These are phyloP conservation scores for Gomphus bonarii DNA, from an alignment of 1,284 basidiomycete species.

Conservation along the genomic window DNA sequence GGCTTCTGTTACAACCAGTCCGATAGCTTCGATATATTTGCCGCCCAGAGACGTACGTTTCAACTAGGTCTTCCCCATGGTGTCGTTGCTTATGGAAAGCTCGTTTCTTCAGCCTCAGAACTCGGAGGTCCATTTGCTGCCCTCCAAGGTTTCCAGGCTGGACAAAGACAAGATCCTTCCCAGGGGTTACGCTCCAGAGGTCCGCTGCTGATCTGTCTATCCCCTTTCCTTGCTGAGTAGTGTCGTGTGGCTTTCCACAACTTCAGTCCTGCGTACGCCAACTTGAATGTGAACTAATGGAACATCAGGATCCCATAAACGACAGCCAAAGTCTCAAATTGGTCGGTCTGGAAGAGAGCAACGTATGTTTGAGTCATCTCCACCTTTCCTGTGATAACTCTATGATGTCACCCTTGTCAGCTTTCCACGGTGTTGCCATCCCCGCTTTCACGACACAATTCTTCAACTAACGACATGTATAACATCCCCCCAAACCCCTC, in stretches of 20 bases:
- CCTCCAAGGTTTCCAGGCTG: not conserved
- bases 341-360: not conserved
- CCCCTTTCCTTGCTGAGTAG: not conserved
- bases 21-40: not conserved
- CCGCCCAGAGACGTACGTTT: not conserved
- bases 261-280: conserved; percentile 4
- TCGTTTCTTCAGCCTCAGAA: conserved; percentile 1
- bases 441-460: not conserved
- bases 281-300: conserved; percentile 6
- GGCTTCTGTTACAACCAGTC: not conserved
- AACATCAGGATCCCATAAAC: not conserved
- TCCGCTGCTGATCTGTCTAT: not conserved
- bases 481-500: not conserved
- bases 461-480: not conserved
- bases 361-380: not conserved
- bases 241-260: not conserved
- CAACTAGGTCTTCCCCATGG: not conserved
- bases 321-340: not conserved
- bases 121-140: not conserved
- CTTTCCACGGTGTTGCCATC: not conserved
- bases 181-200: conserved; percentile 7
- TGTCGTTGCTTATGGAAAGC: not conserved
- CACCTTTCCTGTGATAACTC: not conserved
- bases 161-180: conserved; percentile 2
- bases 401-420: not conserved